These are phyloP conservation scores for Cystoderma amianthinum DNA, from an alignment of 768 basidiomycete genomes.

Conservation along the genomic window DNA sequence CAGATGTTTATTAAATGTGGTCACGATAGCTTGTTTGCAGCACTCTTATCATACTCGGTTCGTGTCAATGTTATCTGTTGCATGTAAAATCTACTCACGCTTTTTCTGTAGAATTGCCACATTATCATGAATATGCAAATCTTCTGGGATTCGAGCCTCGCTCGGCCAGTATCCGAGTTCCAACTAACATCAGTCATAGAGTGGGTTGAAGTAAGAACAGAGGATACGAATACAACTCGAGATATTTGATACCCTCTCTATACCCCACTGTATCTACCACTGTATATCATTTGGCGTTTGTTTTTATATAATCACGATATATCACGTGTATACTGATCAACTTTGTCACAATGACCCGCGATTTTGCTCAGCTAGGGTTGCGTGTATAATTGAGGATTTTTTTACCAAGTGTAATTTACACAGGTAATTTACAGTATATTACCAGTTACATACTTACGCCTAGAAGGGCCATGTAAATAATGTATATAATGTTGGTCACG, in stretches of 20 bases:
- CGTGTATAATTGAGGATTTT: no score
- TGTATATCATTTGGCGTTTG: no score
- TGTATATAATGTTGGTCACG: no score
- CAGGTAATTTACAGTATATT: no score
- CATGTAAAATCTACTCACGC: neutral
- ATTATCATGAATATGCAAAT: constrained; percentile 10
- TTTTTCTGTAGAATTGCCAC: constrained; percentile 7
- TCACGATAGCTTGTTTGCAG: constrained; percentile 3
- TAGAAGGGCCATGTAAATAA: no score
- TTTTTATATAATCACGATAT: neutral
- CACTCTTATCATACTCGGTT: constrained; percentile 6
- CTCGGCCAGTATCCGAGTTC: neutral
- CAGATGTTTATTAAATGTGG: neutral
- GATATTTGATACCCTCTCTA: no score
- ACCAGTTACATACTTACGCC: no score
- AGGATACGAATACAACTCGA: neutral
- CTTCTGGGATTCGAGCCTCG: neutral
- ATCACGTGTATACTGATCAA: neutral
- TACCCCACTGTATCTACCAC: no score
- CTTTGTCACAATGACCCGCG: no score
- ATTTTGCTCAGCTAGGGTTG: no score
- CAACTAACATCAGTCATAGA: neutral
- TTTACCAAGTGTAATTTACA: no score
- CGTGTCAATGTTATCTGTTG: neutral
- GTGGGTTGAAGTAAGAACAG: neutral